Evolutionary conservation across 2,329 filamentous ascomycete species (phyloP).

Genomic region (Phialophora tarda): DNA sequence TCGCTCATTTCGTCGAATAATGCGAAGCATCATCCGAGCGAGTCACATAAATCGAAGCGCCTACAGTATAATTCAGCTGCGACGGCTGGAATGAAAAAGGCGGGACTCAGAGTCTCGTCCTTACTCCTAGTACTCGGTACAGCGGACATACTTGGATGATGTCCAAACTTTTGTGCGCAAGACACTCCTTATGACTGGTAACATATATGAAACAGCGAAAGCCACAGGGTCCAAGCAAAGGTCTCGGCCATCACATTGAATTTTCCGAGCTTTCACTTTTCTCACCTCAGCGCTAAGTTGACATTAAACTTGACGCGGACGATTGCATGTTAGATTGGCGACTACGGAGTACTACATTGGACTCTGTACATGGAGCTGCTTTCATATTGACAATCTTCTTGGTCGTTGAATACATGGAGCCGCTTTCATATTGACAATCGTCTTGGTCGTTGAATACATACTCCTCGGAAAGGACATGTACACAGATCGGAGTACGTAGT

Average conservation of each 20-base stretch:
- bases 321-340: not conserved
- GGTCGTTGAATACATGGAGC: not conserved
- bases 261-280: not conserved
- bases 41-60: too few species aligned
- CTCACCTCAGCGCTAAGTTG: constrained; percentile 2
- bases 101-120: not conserved
- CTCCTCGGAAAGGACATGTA: not conserved
- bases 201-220: too few species aligned
- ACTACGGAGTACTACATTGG: not conserved
- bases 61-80: too few species aligned
- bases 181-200: not conserved
- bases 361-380: not conserved
- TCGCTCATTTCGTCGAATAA: not conserved
- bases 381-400: not conserved
- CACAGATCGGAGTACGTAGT: not conserved
- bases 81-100: too few species aligned
- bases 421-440: not conserved
- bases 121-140: not conserved
- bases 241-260: not conserved
- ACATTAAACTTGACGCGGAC: not conserved
- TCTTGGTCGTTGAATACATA: not conserved
- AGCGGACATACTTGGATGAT: not conserved
- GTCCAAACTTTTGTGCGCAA: too few species aligned
- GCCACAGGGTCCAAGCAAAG: not conserved
- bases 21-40: not conserved